Conservation (phyloP, 805 yeast species). For the Candida boidinii region DNA sequence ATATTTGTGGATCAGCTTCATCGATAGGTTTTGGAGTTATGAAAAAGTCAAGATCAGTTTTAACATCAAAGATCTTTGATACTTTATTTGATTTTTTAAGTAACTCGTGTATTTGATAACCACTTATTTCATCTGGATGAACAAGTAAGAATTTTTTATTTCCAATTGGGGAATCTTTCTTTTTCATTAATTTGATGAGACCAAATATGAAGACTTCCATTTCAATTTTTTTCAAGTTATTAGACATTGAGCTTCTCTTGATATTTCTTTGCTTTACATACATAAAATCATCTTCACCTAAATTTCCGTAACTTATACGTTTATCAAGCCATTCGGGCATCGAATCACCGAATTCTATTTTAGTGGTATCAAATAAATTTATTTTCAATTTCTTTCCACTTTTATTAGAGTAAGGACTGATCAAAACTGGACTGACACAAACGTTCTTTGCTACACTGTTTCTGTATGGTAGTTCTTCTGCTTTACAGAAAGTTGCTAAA, state of each 20-base stretch:
- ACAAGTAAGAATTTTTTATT: conserved; percentile 14
- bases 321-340: conserved; percentile 13
- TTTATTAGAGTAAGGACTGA: conserved; percentile 11
- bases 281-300: conserved; percentile 12
- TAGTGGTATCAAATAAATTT: conserved; percentile 1
- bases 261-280: conserved; percentile 17
- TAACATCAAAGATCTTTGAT: conserved; percentile 8
- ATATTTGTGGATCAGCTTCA: conserved; percentile 8
- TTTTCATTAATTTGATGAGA: conserved; percentile 13
- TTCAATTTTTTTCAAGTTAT: conserved; percentile 13
- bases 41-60: conserved; percentile 11
- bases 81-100: conserved; percentile 6
- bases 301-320: conserved; percentile 11
- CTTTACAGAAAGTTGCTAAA: conserved; percentile 17
- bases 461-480: conserved; percentile 12
- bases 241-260: conserved; percentile 11
- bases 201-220: conserved; percentile 17
- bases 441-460: conserved; percentile 15
- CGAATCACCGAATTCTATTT: background rate
- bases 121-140: conserved; percentile 19
- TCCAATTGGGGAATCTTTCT: conserved; percentile 1
- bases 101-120: conserved; percentile 6
- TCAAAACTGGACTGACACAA: conserved; percentile 15
- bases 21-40: background rate
- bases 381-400: conserved; percentile 12